A percentile compares a stretch with the other conserved stretches of the same genome.
phyloP scores from a whole-genome alignment of 306 rosid genomes.

The Corylus americana region DNA sequence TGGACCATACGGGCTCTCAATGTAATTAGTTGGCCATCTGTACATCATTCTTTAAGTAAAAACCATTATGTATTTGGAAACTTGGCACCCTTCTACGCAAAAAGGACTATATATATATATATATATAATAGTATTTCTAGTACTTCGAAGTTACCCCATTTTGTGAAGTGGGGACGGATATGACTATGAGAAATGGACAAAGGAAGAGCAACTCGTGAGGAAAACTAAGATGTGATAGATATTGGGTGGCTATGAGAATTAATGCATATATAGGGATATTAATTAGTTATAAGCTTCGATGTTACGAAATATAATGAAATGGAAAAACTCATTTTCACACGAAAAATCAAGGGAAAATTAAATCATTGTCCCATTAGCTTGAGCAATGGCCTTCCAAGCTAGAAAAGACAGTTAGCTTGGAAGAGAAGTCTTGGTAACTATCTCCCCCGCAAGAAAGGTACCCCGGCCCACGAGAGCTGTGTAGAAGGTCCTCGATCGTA shows the following conservation, averaged over 20 bases:
- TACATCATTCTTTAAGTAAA: too few species aligned
- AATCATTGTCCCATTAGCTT: too few species aligned
- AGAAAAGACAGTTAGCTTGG: background rate
- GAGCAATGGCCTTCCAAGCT: background rate
- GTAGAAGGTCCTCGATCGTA: background rate
- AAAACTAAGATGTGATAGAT: background rate
- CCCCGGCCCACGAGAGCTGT: background rate
- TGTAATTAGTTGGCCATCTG: too few species aligned
- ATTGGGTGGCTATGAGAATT: too few species aligned
- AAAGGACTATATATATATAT: too few species aligned
- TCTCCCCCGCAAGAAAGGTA: background rate
- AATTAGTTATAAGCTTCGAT: too few species aligned
- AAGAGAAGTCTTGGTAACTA: background rate
- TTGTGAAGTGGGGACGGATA: background rate
- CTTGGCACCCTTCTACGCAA: too few species aligned
- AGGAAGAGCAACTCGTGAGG: background rate
- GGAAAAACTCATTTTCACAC: background rate
- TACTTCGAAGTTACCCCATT: background rate
- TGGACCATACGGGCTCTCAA: too few species aligned
- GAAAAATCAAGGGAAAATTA: background rate
- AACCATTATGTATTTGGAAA: too few species aligned
- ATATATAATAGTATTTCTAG: too few species aligned
- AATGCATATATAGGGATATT: too few species aligned
- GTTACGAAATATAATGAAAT: background rate
- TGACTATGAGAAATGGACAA: background rate